Evolutionary conservation across 2,329 filamentous ascomycete genomes (phyloP), one percentile per base, ranked within the genome.

Genomic region (Lasiodiplodia theobromae): DNA sequence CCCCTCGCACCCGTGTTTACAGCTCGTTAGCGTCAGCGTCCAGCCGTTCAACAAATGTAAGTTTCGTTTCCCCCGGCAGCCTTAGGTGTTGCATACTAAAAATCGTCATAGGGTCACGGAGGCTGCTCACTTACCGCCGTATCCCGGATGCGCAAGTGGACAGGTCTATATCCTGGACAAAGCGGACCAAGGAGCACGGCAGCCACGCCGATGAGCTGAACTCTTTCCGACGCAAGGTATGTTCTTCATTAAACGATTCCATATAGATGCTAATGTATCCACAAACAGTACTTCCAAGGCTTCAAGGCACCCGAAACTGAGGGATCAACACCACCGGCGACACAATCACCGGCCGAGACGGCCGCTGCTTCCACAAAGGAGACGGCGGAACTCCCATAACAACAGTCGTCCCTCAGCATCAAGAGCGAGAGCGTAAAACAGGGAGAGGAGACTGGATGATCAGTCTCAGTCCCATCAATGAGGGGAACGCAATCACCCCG

Each of bases 81-180:
- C 28, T 28, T 28, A 28, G 4, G 83, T 74, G 21, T 28, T 14
- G 57, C 54, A 16, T 18, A 58, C 94, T 52, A 28, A 64, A 12
- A 7, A 25, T 49, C 12, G 2, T 31, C 37, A 3, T n/a, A 64
- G 92, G 94, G 96, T 96, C 94, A 23, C 88, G 96, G 69, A 87
- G 93, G 72, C 84, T 99, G 44, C 91, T 98, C 65, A 97, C 94
- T 0, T 98, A 98, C 78, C 86, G 89, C 54, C 87, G 94, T 65
- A 82, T 92, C 23, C 85, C 87, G 0, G 89, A 73, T 72, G 56
- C 57, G 18, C 23, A 66, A 14, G 67, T 62, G 72, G 67, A 54
- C 58, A 54, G 34, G 18, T 40, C 49, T 1, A 21, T 4, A 69
- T 58, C 44, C 68, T 67, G 69, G 66, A 74, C 69, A 57, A 71